These are phyloP conservation scores for Calocybe gambosa DNA, from an alignment of 1,284 basidiomycete genomes.

Conservation along the genomic window DNA sequence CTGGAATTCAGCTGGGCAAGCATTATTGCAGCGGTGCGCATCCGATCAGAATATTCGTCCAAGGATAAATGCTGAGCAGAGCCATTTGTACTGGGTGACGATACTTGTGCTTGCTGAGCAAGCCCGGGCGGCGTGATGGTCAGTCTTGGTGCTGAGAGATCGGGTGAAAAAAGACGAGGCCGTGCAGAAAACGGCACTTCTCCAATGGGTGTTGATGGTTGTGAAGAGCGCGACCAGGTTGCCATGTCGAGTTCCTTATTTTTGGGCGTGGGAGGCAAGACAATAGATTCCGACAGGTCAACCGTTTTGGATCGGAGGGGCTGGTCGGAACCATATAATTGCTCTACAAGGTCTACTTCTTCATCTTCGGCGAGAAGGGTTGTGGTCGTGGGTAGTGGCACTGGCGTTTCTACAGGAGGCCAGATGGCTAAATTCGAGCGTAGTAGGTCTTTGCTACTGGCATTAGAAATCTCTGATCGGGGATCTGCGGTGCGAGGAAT, in stretches of 20 bases:
- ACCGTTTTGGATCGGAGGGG: conserved; percentile 64
- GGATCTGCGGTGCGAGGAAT: conserved; percentile 21
- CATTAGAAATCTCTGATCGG: conserved; percentile 17
- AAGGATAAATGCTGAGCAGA: conserved; percentile 44
- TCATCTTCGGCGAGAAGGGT: conserved; percentile 50
- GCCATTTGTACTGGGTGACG: conserved; percentile 15
- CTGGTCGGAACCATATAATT: conserved; percentile 78
- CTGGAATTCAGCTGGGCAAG: conserved; percentile 93
- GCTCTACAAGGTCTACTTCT: conserved; percentile 93
- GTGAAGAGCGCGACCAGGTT: conserved; percentile 69
- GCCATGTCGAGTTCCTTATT: conserved; percentile 85
- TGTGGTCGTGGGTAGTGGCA: conserved; percentile 21
- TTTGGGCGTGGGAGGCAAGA: conserved; percentile 76
- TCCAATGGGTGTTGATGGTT: conserved; percentile 41
- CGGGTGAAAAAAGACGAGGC: conserved; percentile 11
- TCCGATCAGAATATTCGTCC: conserved; percentile 96
- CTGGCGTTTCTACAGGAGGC: conserved; percentile 17
- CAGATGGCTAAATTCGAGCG: conserved; percentile 13
- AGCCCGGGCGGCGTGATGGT: neutral
- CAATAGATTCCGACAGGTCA: conserved; percentile 76
- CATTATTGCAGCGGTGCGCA: conserved; percentile 99
- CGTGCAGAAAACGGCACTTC: conserved; percentile 20
- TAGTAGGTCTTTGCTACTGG: conserved; percentile 19
- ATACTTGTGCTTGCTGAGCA: conserved; percentile 11
- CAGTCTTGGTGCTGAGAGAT: conserved; percentile 7